Evolutionary conservation across 306 rosid genomes (phyloP).

Genomic region (Astragalus membranaceus): DNA sequence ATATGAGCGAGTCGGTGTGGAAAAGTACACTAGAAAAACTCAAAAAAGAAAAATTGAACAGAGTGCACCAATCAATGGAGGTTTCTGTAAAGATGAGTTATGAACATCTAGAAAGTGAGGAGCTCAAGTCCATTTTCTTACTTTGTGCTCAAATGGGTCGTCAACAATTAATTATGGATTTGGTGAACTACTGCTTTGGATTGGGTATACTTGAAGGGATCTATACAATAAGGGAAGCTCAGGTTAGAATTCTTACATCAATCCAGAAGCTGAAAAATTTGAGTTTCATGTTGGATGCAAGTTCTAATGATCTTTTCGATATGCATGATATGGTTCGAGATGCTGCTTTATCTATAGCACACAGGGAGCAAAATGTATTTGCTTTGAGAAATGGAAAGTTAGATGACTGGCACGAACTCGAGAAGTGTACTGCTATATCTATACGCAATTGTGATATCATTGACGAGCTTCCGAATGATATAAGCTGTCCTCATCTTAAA

Average conservation of each 20-base stretch:
- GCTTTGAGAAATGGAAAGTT: neutral
- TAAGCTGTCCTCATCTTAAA: conserved; percentile 1
- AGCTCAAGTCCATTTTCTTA: neutral
- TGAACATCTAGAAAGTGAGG: conserved; percentile 6
- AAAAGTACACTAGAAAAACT: neutral
- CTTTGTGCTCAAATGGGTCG: conserved; percentile 16
- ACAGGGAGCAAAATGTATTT: neutral
- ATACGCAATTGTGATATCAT: neutral
- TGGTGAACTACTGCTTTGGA: conserved; percentile 3
- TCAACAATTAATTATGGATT: conserved; percentile 7
- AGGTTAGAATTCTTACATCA: neutral
- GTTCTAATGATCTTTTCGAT: neutral
- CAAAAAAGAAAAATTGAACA: neutral
- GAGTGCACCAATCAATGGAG: conserved; percentile 3
- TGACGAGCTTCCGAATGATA: conserved; percentile 3
- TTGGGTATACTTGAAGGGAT: conserved; percentile 9
- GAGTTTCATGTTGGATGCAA: neutral
- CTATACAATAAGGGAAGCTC: neutral
- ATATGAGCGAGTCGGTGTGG: neutral
- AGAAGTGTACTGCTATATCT: neutral
- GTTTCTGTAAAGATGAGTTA: conserved; percentile 3
- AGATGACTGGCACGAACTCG: conserved; percentile 17
- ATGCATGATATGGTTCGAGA: conserved; percentile 21
- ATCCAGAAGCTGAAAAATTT: conserved; percentile 3
- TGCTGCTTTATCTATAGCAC: conserved; percentile 18